A percentile compares a stretch with the other conserved stretches of the same genome.
Conservation (phyloP, 192 early-diverging fungal genomes). For the Coemansia sp. region DNA sequence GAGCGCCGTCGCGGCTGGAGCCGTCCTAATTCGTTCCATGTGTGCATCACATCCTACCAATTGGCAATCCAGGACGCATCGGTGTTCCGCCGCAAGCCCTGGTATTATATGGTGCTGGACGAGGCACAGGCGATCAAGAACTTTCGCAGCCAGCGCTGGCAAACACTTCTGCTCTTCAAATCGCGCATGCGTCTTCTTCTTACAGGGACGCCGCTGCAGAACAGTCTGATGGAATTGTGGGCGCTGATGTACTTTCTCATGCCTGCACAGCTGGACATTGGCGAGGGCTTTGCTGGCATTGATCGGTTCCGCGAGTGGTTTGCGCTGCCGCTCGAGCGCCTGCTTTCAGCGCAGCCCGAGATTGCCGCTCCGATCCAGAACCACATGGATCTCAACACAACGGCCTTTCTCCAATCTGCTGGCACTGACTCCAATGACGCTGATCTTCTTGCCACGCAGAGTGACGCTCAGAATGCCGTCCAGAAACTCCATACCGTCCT, state of each 20-base stretch:
- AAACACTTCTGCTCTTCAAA: constrained; percentile 77
- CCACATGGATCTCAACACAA: constrained; percentile 57
- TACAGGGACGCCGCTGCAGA: constrained; percentile 96
- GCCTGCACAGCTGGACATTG: constrained; percentile 75
- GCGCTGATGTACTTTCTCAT: constrained; percentile 89
- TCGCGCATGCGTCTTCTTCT: constrained; percentile 85
- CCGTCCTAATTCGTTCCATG: constrained; percentile 79
- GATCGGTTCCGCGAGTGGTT: constrained; percentile 88
- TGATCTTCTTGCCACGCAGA: constrained; percentile 51
- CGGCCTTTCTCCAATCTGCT: constrained; percentile 56
- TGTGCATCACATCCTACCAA: constrained; percentile 74
- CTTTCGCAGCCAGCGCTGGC: constrained; percentile 83
- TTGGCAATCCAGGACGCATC: constrained; percentile 69
- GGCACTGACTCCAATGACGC: constrained; percentile 49
- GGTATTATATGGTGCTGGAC: constrained; percentile 91
- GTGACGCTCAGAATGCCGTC: constrained; percentile 64
- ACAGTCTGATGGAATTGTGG: constrained; percentile 87
- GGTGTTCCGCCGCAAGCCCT: constrained; percentile 70
- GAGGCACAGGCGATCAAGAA: constrained; percentile 98
- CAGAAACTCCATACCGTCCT: constrained; percentile 75
- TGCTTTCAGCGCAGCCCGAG: constrained; percentile 70
- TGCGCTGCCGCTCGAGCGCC: constrained; percentile 78
- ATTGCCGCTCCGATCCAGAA: constrained; percentile 50
- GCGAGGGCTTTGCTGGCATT: constrained; percentile 74
- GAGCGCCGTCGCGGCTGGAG: constrained; percentile 46